Evolutionary conservation across 768 basidiomycete species (phyloP), one percentile per base, ranked within the genome.

Genomic region (Postia placenta): DNA sequence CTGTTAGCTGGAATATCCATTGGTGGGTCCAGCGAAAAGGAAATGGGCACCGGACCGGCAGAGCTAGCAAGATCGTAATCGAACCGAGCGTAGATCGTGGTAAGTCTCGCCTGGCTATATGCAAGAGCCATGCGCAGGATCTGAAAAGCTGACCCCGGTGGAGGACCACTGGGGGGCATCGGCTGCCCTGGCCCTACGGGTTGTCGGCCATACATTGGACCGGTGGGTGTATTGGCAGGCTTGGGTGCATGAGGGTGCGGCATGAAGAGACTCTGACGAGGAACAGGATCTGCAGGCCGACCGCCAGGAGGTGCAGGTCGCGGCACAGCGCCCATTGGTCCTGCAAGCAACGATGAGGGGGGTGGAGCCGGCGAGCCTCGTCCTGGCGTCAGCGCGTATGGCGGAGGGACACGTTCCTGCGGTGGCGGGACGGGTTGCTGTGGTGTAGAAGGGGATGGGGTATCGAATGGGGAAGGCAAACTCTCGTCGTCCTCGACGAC

Each of bases 61-160:
- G 83, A 68, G 24, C 47, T 59, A 19, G 55, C 56, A 36, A 89
- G 58, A 48, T 87, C 85, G 12, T 57, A 57, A 20, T 76, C 72
- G 19, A 73, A 79, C 17, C 73, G 64, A 0, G 75, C 86, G 51
- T 84, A 87, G 5, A 89, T 74, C 11, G 87, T 87, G 22, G 74
- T 71, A 9, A 60, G 69, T 61, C 25, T 58, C 58, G 44, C 58
- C 5, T 54, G 59, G 7, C 53, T 44, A 20, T 54, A 49, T 5
- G 56, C 53, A 23, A 51, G 35, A 5, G 59, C 65, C 37, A 52
- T 49, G 3, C 48, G 51, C 7, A 70, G 42, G 9, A 57, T 53
- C 11, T 64, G 59, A 7, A 61, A 42, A 17, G 61, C 35, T 2
- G 57, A 58, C 1, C 58, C 61, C 6, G 68, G 64, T 3, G 63